phyloP scores from a whole-genome alignment of 2,329 filamentous ascomycete species.

The Aureobasidium sp. region DNA sequence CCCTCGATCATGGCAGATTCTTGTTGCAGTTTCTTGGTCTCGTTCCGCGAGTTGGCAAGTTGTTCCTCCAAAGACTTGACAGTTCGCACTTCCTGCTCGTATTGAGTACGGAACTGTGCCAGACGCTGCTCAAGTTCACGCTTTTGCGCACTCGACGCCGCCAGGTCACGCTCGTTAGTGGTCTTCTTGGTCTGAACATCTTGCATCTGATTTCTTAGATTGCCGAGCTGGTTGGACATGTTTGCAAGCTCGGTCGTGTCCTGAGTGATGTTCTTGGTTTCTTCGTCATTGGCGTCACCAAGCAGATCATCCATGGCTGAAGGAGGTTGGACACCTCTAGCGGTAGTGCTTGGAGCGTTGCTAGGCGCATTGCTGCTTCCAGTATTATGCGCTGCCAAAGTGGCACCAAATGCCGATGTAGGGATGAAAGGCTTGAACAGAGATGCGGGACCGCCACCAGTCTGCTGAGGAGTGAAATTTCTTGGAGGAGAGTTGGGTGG shows the following conservation, averaged over 20 bases:
- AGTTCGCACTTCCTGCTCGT: slow-evolving; percentile 87
- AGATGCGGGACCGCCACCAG: slow-evolving; percentile 32
- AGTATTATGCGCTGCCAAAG: slow-evolving; percentile 66
- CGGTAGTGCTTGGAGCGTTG: slow-evolving; percentile 29
- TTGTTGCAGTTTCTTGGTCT: slow-evolving; percentile 74
- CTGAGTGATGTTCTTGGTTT: slow-evolving; percentile 76
- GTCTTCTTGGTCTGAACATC: slow-evolving; percentile 77
- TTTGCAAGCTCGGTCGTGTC: slow-evolving; percentile 93
- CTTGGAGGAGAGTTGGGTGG: slow-evolving; percentile 33
- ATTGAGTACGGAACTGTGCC: slow-evolving; percentile 75
- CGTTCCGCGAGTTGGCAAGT: slow-evolving; percentile 63
- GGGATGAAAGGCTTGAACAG: slow-evolving; percentile 85
- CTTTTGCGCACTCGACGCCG: slow-evolving; percentile 76
- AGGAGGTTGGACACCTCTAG: slow-evolving; percentile 27
- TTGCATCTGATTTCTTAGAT: slow-evolving; percentile 86
- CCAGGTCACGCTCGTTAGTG: slow-evolving; percentile 72
- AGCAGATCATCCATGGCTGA: slow-evolving; percentile 69
- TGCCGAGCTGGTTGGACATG: slow-evolving; percentile 89
- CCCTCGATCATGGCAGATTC: slow-evolving; percentile 79
- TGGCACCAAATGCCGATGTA: slow-evolving; percentile 84
- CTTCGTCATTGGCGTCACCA: slow-evolving; percentile 81
- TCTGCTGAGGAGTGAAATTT: slow-evolving; percentile 19
- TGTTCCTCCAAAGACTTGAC: slow-evolving; percentile 80
- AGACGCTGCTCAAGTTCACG: slow-evolving; percentile 85
- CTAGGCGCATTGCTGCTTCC: slow-evolving; percentile 45